These are phyloP conservation scores for Schwanniomyces occidentalis DNA, from an alignment of 805 yeast genomes.

Conservation along the genomic window DNA sequence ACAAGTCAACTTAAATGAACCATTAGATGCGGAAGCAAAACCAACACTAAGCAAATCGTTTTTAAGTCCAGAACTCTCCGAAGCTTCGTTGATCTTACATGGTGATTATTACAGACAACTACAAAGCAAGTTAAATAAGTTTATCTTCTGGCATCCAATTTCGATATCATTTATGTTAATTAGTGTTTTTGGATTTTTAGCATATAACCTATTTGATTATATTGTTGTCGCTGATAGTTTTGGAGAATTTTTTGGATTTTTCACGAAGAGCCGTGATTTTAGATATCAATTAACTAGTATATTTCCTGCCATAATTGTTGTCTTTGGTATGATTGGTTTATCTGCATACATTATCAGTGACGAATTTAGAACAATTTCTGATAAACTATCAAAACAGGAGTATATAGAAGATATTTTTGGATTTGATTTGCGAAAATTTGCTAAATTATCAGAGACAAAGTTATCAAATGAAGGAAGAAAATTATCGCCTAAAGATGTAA, in stretches of 20 bases:
- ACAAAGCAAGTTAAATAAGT: conserved; percentile 48
- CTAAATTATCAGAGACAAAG: conserved; percentile 25
- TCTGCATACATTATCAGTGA: conserved; percentile 45
- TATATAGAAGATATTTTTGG: conserved; percentile 46
- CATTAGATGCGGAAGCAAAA: conserved; percentile 52
- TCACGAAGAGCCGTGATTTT: conserved; percentile 23
- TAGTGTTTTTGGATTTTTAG: background rate
- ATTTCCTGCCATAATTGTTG: conserved; percentile 40
- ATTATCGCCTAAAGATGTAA: conserved; percentile 16
- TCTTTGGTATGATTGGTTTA: conserved; percentile 39
- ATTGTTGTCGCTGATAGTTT: conserved; percentile 30
- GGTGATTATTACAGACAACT: conserved; percentile 57
- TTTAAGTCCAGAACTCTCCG: conserved; percentile 57
- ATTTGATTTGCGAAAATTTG: conserved; percentile 49
- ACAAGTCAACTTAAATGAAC: conserved; percentile 52
- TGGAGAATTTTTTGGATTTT: conserved; percentile 26
- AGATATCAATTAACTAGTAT: conserved; percentile 24
- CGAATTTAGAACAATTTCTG: conserved; percentile 42
- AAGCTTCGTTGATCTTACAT: conserved; percentile 61
- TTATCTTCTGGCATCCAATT: conserved; percentile 47
- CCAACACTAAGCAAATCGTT: conserved; percentile 51
- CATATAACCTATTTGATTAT: conserved; percentile 30
- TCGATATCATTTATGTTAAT: conserved; percentile 2
- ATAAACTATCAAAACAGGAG: conserved; percentile 21
- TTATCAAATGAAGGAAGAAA: conserved; percentile 18